A percentile compares a stretch with the other conserved stretches of the same genome.
Conservation (phyloP, 2,329 filamentous ascomycete species). For the Colletotrichum navitas region DNA sequence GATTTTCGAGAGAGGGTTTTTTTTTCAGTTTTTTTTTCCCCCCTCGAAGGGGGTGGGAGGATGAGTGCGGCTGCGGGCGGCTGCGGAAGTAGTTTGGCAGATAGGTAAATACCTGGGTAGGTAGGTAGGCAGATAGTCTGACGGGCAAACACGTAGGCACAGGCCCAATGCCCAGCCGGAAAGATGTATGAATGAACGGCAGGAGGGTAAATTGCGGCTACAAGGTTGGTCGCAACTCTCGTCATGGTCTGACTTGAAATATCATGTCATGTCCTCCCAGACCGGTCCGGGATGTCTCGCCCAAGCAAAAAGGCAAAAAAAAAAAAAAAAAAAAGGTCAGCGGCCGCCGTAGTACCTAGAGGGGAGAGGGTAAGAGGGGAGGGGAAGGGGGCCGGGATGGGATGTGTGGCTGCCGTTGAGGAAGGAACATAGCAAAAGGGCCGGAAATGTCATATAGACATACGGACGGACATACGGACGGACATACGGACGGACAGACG, state of each 20-base stretch:
- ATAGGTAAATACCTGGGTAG: neutral
- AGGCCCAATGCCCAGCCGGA: neutral
- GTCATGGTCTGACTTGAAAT: neutral
- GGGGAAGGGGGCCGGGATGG: neutral
- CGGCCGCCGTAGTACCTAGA: neutral
- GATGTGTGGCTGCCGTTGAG: neutral
- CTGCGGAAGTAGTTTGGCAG: neutral
- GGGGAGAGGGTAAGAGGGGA: neutral
- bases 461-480: neutral
- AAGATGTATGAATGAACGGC: neutral
- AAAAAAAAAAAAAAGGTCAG: no score
- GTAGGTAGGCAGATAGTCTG: neutral
- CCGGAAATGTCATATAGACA: neutral
- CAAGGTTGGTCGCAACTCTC: neutral
- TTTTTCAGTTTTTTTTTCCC: no score
- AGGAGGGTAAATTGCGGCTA: neutral
- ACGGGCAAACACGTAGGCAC: neutral
- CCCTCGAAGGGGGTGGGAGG: slow-evolving; percentile 1
- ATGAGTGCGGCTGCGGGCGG: slow-evolving; percentile 9
- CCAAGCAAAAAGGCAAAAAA: no score
- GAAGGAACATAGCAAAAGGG: neutral
- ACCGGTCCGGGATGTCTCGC: neutral
- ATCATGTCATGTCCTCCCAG: neutral
- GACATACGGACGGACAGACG: neutral
- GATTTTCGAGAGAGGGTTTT: no score